These are phyloP conservation scores for Neopestalotiopsis clavispora DNA, from an alignment of 2,329 filamentous ascomycete species.

Conservation along the genomic window DNA sequence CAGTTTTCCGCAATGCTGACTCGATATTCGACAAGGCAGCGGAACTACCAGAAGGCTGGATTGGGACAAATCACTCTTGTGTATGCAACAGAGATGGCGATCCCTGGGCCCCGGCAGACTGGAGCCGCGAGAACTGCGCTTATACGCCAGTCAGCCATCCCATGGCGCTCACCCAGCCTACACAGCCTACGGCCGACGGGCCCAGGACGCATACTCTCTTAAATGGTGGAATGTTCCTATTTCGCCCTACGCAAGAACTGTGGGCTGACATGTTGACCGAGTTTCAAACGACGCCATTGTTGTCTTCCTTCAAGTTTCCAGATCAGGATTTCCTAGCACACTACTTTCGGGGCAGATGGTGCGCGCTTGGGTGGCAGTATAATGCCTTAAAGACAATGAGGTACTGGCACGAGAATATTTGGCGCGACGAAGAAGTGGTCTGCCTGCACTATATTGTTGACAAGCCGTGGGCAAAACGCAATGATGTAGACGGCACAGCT, in stretches of 20 bases:
- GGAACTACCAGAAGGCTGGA: slow-evolving; percentile 42
- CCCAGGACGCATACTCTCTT: slow-evolving; percentile 48
- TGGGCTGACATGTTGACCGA: slow-evolving; percentile 44
- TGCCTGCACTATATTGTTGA: slow-evolving; percentile 60
- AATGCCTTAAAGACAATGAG: slow-evolving; percentile 60
- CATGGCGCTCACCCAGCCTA: slow-evolving; percentile 36
- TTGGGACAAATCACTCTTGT: slow-evolving; percentile 55
- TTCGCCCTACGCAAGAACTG: slow-evolving; percentile 44
- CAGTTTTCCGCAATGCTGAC: slow-evolving; percentile 48
- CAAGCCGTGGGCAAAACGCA: slow-evolving; percentile 56
- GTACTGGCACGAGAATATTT: slow-evolving; percentile 56
- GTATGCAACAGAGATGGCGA: slow-evolving; percentile 57
- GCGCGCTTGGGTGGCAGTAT: slow-evolving; percentile 50
- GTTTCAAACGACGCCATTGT: slow-evolving; percentile 41
- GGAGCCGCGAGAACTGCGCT: slow-evolving; percentile 53
- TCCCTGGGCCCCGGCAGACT: slow-evolving; percentile 53
- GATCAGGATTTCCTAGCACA: slow-evolving; percentile 58
- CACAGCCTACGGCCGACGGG: slow-evolving; percentile 30
- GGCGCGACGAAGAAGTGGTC: slow-evolving; percentile 52
- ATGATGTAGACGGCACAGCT: slow-evolving; percentile 45
- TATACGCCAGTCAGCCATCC: slow-evolving; percentile 47
- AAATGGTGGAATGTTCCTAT: slow-evolving; percentile 58
- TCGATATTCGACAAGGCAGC: slow-evolving; percentile 44
- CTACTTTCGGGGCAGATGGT: slow-evolving; percentile 50
- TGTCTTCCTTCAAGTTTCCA: slow-evolving; percentile 53